A percentile compares a stretch with the other conserved stretches of the same genome.
Conservation (phyloP, 176 grass and related monocot genomes). For the Oryza glumipatula region DNA sequence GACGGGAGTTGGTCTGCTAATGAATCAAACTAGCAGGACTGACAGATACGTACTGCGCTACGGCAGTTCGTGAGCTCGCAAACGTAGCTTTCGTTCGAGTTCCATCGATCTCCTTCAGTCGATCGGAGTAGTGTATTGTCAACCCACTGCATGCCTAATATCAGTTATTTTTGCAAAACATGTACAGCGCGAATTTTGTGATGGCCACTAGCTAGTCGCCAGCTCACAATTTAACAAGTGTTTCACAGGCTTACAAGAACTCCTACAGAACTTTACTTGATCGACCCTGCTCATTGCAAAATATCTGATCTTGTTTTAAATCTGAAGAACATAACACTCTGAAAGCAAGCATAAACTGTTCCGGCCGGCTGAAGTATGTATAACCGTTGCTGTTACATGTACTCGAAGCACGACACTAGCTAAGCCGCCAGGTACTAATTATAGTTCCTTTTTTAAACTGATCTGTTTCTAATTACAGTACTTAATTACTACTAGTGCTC, state of each 20-base stretch:
- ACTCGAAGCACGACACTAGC: too few species aligned
- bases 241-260: too few species aligned
- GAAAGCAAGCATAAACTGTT: background rate
- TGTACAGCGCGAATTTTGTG: background rate
- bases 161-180: conserved; percentile 32
- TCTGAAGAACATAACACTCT: background rate
- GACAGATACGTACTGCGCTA: background rate
- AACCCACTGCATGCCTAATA: conserved; percentile 33
- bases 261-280: too few species aligned
- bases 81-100: background rate
- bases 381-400: background rate
- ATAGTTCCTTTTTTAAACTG: background rate
- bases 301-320: background rate
- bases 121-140: background rate
- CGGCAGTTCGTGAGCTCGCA: background rate
- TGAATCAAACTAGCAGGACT: background rate
- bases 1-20: background rate
- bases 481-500: background rate
- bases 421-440: too few species aligned
- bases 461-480: background rate
- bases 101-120: conserved; percentile 5
- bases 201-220: background rate
- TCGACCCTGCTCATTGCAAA: background rate
- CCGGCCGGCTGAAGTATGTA: too few species aligned
- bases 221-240: background rate